These are phyloP conservation scores for Hymenoscyphus fraxineus DNA, from an alignment of 2,329 filamentous ascomycete species.

Conservation along the genomic window DNA sequence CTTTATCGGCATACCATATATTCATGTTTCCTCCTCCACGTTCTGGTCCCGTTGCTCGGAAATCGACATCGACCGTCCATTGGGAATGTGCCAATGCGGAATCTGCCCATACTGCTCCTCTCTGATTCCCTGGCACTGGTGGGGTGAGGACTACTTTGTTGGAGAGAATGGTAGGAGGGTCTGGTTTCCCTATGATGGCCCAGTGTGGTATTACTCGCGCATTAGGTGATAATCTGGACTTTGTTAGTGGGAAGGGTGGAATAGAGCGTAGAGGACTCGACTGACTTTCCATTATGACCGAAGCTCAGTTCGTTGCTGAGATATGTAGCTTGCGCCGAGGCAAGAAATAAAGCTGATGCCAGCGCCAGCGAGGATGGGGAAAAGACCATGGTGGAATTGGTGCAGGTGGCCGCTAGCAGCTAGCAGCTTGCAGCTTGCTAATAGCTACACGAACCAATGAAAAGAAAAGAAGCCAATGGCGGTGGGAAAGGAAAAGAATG, in stretches of 20 bases:
- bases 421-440: too few species aligned
- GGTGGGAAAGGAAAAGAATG: too few species aligned
- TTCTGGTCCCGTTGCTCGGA: slow-evolving; percentile 82
- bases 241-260: slow-evolving; percentile 12
- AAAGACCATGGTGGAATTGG: slow-evolving; percentile 24
- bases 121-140: slow-evolving; percentile 77
- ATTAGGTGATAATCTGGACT: slow-evolving; percentile 33
- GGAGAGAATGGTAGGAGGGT: slow-evolving; percentile 64
- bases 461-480: too few species aligned
- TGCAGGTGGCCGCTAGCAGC: too few species aligned
- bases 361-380: slow-evolving; percentile 19
- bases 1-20: slow-evolving; percentile 81
- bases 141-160: slow-evolving; percentile 92
- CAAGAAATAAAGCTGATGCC: slow-evolving; percentile 28
- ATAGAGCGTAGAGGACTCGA: slow-evolving; percentile 1
- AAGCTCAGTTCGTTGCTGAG: slow-evolving; percentile 39
- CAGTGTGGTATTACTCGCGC: slow-evolving; percentile 31
- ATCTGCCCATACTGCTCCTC: slow-evolving; percentile 79
- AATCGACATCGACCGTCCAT: slow-evolving; percentile 83
- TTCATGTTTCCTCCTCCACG: slow-evolving; percentile 85
- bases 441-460: too few species aligned
- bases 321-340: slow-evolving; percentile 32
- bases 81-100: slow-evolving; percentile 56
- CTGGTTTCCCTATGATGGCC: slow-evolving; percentile 41
- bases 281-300: slow-evolving; percentile 41